Conservation (phyloP, 495 filamentous ascomycete genomes). For the Penicillium canariense region DNA sequence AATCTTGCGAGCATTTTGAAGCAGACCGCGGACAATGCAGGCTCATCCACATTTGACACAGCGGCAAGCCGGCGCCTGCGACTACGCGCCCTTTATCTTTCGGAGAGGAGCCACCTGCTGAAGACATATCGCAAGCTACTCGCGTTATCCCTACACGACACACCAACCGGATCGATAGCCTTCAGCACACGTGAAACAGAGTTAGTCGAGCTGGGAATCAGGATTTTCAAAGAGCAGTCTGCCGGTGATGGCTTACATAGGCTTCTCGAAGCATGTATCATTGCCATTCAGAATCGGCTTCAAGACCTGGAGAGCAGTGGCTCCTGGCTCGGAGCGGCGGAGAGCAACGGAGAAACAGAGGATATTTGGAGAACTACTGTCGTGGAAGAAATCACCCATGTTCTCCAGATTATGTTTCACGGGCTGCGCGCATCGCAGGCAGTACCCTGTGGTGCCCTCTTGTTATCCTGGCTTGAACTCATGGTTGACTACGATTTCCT, state of each 20-base stretch:
- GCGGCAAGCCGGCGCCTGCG: conserved; percentile 57
- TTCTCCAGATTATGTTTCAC: conserved; percentile 71
- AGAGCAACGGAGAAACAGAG: conserved; percentile 52
- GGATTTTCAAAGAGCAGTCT: conserved; percentile 32
- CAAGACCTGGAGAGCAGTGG: conserved; percentile 45
- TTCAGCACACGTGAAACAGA: conserved; percentile 3
- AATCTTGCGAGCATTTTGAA: conserved; percentile 39
- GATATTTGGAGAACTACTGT: conserved; percentile 60
- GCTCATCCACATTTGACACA: conserved; percentile 56
- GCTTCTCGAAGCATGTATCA: conserved; percentile 42
- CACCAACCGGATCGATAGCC: conserved; percentile 7
- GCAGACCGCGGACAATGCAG: conserved; percentile 39
- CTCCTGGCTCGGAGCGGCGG: conserved; percentile 50
- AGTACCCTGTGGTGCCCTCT: conserved; percentile 53
- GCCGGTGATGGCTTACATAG: conserved; percentile 24
- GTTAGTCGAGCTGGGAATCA: conserved; percentile 29
- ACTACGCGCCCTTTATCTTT: conserved; percentile 64
- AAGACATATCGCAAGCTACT: conserved; percentile 47
- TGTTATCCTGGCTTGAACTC: conserved; percentile 73
- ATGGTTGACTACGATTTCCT: conserved; percentile 65
- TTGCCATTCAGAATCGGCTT: conserved; percentile 45
- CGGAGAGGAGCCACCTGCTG: conserved; percentile 55
- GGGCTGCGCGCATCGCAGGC: conserved; percentile 56
- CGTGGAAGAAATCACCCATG: conserved; percentile 66
- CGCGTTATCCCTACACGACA: conserved; percentile 31